Evolutionary conservation across 1,284 basidiomycete genomes (phyloP), one percentile per base, ranked within the genome.

Genomic region (Fomitopsis pinicola): DNA sequence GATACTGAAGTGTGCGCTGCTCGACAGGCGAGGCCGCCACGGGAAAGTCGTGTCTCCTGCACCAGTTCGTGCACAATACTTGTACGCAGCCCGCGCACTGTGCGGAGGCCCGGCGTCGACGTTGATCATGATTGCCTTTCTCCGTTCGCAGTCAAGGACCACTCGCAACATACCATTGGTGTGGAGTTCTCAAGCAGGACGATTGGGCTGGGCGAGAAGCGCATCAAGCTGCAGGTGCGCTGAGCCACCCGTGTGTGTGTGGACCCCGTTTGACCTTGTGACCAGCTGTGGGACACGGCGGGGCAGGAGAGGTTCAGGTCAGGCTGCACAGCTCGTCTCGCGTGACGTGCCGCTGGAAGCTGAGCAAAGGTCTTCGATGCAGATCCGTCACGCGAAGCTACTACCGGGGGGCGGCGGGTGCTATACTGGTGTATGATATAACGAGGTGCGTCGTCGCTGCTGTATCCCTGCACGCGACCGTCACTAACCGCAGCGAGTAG

Each of bases 331-430:
- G 54, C 30, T 57, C 57, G 44, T 52, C 35, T 50, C 8, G 46
- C 28, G 52, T 54, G 52, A 46, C 54, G 35, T 19, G 19, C 26
- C 14, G 45, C 45, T 33, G 28, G 30, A 35, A n/a, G 26, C 26
- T 12, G 1, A 52, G n/a, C 55, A 14, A 40, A 46, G 60, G 59
- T 22, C 22, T 57, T 59, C 55, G 44, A 50, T 55, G 50, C 68
- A 92, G 94, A 68, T 96, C 94, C n/a, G 97, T 99, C 15, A 98
- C 97, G 12, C 81, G 96, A 65, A 96, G 93, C 71, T 98, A 99
- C 76, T 98, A 98, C 75, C 87, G 97, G 58, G 95, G 95, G 22
- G 94, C 97, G 15, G 94, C 94, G 4, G 94, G 94, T n/a, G 94
- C 91, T 40, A 87, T 98, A 59, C 83, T 98, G 19, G 95, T 98